Conservation (phyloP, 176 grass and related monocot species). For the Oryza glaberrima region DNA sequence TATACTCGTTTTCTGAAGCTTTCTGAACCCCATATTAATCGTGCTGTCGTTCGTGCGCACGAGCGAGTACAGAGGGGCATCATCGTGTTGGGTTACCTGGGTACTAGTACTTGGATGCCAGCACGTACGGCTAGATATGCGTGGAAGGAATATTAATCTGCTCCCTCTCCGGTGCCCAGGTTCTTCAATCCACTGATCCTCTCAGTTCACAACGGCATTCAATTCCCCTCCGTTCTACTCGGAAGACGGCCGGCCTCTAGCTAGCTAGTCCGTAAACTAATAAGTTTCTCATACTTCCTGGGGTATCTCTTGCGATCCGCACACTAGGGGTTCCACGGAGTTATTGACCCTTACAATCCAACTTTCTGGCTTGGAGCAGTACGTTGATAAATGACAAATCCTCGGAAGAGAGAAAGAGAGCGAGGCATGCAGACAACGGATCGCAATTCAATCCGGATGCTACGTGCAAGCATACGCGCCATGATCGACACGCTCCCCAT, state of each 20-base stretch:
- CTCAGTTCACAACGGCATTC: background rate
- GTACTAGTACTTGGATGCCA: background rate
- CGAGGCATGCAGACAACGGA: background rate
- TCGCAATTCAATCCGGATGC: background rate
- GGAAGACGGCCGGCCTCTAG: background rate
- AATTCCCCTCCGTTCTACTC: background rate
- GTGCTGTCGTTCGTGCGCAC: background rate
- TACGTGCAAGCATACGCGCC: background rate
- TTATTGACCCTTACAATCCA: background rate
- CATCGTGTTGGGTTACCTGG: background rate
- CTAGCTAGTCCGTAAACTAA: background rate
- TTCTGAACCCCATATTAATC: background rate
- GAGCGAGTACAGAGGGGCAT: background rate
- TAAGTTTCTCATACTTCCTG: background rate
- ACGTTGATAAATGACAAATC: background rate
- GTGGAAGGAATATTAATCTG: slow-evolving; percentile 4
- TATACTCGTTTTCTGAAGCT: background rate
- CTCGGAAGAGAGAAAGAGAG: background rate
- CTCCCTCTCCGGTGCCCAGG: background rate
- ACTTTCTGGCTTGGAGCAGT: background rate
- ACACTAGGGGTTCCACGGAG: background rate
- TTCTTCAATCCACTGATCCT: background rate
- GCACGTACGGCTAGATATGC: background rate
- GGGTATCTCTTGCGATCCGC: slow-evolving; percentile 1
- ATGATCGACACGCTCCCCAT: slow-evolving; percentile 11